A percentile compares a stretch with the other conserved stretches of the same genome.
Conservation (phyloP, 2,329 filamentous ascomycete genomes). For the Pseudogymnoascus sp. region DNA sequence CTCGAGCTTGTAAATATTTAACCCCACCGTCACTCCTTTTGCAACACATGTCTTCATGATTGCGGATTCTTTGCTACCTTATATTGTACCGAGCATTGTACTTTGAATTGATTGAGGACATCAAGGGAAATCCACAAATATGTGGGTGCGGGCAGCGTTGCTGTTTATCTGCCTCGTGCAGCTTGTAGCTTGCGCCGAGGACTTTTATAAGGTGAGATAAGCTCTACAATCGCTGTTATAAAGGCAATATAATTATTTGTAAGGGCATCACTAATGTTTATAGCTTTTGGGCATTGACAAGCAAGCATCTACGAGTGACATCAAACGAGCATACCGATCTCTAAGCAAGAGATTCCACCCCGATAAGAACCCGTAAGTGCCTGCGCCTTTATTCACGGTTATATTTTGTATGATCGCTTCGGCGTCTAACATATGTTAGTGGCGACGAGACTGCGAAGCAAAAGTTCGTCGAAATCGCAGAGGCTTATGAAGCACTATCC, state of each 20-base stretch:
- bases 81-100: constrained; percentile 11
- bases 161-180: constrained; percentile 48
- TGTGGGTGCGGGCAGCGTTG: constrained; percentile 46
- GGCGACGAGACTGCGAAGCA: constrained; percentile 72
- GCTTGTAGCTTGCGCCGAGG: constrained; percentile 53
- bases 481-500: constrained; percentile 89
- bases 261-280: constrained; percentile 13
- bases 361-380: constrained; percentile 87
- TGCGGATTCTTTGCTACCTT: not conserved
- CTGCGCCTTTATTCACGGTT: not conserved
- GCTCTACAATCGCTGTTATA: not conserved
- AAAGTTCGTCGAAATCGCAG: constrained; percentile 89
- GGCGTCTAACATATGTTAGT: constrained; percentile 36
- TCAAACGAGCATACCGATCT: constrained; percentile 87
- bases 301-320: constrained; percentile 73
- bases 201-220: constrained; percentile 66
- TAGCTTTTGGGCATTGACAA: constrained; percentile 75
- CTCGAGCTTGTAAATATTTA: not conserved
- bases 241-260: not conserved
- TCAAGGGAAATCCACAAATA: constrained; percentile 18
- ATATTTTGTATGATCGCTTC: not conserved
- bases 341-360: constrained; percentile 95
- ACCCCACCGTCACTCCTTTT: constrained; percentile 10
- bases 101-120: not conserved
- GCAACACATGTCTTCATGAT: constrained; percentile 12